These are phyloP conservation scores for Pyrenula aspistea DNA, from an alignment of 495 filamentous ascomycete species.

Conservation along the genomic window DNA sequence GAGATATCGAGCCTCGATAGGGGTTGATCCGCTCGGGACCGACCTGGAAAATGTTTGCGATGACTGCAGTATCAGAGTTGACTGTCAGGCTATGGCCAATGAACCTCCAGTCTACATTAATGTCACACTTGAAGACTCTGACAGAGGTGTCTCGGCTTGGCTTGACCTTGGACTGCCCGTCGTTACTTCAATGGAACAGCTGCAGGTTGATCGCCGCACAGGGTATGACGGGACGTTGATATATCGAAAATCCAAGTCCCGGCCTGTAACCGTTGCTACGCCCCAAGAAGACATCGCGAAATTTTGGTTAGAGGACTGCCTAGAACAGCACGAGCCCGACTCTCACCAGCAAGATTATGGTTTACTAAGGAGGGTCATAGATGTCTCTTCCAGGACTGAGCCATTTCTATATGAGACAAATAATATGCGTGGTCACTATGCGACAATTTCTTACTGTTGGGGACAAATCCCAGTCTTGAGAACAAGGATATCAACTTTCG, in stretches of 20 bases:
- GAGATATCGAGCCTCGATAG: not conserved
- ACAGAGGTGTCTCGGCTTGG: not conserved
- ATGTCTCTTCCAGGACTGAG: not conserved
- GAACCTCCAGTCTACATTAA: not conserved
- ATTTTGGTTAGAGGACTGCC: not conserved
- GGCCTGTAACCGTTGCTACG: not conserved
- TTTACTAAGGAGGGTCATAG: not conserved
- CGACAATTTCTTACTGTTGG: constrained; percentile 12
- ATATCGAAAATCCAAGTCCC: too few relatives aligned
- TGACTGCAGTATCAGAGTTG: not conserved
- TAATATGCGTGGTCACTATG: constrained; percentile 1
- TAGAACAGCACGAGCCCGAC: not conserved
- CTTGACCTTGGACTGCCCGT: not conserved
- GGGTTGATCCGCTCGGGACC: too few relatives aligned
- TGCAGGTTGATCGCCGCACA: too few relatives aligned
- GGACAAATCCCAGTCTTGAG: constrained; percentile 3
- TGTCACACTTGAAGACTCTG: not conserved
- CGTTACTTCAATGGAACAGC: not conserved
- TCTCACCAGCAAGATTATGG: not conserved
- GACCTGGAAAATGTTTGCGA: not conserved
- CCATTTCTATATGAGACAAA: not conserved
- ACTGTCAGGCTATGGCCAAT: not conserved
- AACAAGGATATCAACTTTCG: constrained; percentile 1
- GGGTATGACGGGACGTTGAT: too few relatives aligned
- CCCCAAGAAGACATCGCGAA: not conserved